Conservation (phyloP, 805 yeast genomes). For the Lachancea quebecensis region DNA sequence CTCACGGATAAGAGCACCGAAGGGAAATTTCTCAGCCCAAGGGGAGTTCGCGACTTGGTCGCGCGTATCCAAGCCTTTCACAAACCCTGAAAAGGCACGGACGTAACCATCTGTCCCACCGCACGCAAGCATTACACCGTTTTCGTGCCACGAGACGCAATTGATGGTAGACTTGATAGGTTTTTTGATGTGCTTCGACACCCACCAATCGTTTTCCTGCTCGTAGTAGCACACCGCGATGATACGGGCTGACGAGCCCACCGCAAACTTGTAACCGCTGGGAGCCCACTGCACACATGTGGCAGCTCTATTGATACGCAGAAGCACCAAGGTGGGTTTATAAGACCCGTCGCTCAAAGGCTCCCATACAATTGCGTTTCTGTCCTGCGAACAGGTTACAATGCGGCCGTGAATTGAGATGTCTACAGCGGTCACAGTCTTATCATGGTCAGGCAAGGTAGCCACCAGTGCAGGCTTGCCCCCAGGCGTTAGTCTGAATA, state of each 20-base stretch:
- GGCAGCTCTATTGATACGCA: constrained; percentile 93
- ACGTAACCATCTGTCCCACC: constrained; percentile 94
- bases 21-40: constrained; percentile 96
- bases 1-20: constrained; percentile 57
- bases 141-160: constrained; percentile 87
- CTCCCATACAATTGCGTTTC: constrained; percentile 97
- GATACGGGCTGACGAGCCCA: constrained; percentile 90
- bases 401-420: constrained; percentile 82
- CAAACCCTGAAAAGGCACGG: constrained; percentile 79
- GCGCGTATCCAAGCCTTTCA: constrained; percentile 81
- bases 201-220: constrained; percentile 98
- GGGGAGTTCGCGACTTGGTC: constrained; percentile 44
- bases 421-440: constrained; percentile 90
- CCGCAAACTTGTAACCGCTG: constrained; percentile 90
- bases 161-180: constrained; percentile 87
- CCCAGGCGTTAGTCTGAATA: constrained; percentile 51
- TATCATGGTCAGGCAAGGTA: constrained; percentile 77
- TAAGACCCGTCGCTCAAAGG: constrained; percentile 52
- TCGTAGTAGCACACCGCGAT: constrained; percentile 96
- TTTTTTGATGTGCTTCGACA: constrained; percentile 91
- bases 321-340: constrained; percentile 85
- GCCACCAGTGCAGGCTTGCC: constrained; percentile 56
- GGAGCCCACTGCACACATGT: constrained; percentile 95
- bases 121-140: constrained; percentile 76
- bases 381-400: constrained; percentile 95